phyloP scores from a whole-genome alignment of 2,329 filamentous ascomycete genomes.

The Sarocladium oryzae region DNA sequence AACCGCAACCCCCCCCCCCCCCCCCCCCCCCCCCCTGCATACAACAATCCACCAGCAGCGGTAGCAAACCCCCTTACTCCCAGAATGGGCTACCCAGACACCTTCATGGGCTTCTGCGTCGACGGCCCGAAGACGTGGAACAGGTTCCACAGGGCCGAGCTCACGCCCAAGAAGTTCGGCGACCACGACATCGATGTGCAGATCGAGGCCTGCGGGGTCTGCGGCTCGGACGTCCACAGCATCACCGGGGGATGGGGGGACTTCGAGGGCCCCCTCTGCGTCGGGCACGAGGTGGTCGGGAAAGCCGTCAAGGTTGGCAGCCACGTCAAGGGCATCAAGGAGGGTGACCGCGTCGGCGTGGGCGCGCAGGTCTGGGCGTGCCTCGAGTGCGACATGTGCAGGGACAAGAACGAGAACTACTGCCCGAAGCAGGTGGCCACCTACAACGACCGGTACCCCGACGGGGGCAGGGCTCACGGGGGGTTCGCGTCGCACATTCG shows the following conservation, averaged over 20 bases:
- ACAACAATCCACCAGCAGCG: no score
- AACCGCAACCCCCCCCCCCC: no score
- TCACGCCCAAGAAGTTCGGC: slow-evolving; percentile 31
- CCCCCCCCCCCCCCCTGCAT: no score
- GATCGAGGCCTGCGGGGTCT: slow-evolving; percentile 62
- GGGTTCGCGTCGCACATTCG: slow-evolving; percentile 49
- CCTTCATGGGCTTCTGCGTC: slow-evolving; percentile 36
- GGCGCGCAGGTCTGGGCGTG: slow-evolving; percentile 56
- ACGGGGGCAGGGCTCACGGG: slow-evolving; percentile 59
- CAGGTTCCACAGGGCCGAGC: slow-evolving; percentile 29
- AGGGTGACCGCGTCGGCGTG: slow-evolving; percentile 59
- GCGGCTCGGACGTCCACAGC: slow-evolving; percentile 55
- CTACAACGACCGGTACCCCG: slow-evolving; percentile 49
- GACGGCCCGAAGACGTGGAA: slow-evolving; percentile 36
- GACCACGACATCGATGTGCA: slow-evolving; percentile 54
- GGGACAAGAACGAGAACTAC: slow-evolving; percentile 43
- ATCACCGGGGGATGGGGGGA: slow-evolving; percentile 51
- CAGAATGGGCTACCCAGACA: slow-evolving; percentile 40
- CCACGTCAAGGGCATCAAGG: slow-evolving; percentile 39
- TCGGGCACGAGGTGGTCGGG: slow-evolving; percentile 45
- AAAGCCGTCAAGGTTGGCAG: slow-evolving; percentile 42
- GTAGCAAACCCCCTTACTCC: no score
- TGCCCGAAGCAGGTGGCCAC: slow-evolving; percentile 45
- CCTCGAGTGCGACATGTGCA: slow-evolving; percentile 41
- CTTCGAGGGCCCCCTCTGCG: slow-evolving; percentile 20